Base-by-base conservation (phyloP, 73 alveolate genomes). In the Paramecium pentaurelia region DNA sequence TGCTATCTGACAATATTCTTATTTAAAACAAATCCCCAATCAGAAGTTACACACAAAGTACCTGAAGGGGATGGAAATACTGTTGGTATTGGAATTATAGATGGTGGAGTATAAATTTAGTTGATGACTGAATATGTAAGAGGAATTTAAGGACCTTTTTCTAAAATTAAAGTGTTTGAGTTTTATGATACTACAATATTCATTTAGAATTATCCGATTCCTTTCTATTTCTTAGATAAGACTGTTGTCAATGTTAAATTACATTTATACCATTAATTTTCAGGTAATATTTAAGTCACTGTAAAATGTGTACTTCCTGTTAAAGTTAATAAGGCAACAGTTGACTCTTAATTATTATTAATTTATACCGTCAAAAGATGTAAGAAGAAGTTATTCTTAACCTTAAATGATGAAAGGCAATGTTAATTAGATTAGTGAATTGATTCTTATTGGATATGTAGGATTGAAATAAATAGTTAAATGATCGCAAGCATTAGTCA, bases 31-130 rank as follows among this genome's bases (percentile, higher is more conserved):
- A 30, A 38, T 30, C 38, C 60, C 88, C 88, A 75, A 75, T 75
- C 60, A 16, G 88, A 75, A 18, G 37, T 38, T 16, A 36, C 16
- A n/a, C 88, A 75, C 18, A 42, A 14, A 6, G 88, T 75, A 16
- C 88, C 88, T 11, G 68, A 27, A 4, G 88, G 10, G 8, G 88
- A 14, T 14, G 88, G 88, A 5, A 75, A 37, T 9, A 75, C 88
- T 36, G 88, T 34, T 14, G 88, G 70, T 38, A 75, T 75, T 16
- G 60, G 88, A 32, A 70, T 75, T 60, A n/a, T 34, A 18, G 88
- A 3, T 11, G 60, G 36, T 10, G 88, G 64, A 36, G 38, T 75
- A 27, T 64, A 64, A 64, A 64, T 64, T 64, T 28, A 28, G 28
- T 64, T 64, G 2, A 64, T 64, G 10, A 64, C 84, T 32, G 84